Conservation (phyloP, 495 filamentous ascomycete species). For the Terfezia claveryi region DNA sequence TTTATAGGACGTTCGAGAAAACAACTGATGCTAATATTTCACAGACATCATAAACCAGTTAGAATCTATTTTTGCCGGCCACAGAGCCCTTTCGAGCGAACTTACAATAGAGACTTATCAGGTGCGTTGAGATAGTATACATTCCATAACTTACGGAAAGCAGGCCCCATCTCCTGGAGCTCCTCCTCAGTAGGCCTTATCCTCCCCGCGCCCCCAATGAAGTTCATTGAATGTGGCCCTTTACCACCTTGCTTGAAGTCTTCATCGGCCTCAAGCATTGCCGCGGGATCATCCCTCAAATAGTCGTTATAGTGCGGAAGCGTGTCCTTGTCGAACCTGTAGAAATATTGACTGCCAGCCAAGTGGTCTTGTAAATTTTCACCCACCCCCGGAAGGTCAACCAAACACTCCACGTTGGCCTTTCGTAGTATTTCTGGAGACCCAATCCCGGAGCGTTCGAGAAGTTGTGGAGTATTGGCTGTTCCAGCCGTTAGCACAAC, state of each 20-base stretch:
- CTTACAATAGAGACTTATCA: slow-evolving; percentile 8
- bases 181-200: slow-evolving; percentile 11
- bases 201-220: slow-evolving; percentile 12
- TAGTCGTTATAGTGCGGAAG: slow-evolving; percentile 10
- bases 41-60: no score
- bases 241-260: slow-evolving; percentile 8
- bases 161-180: slow-evolving; percentile 10
- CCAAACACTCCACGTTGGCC: no score
- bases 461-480: slow-evolving; percentile 31
- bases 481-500: slow-evolving; percentile 39
- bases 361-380: slow-evolving; percentile 30
- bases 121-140: slow-evolving; percentile 7
- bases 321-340: slow-evolving; percentile 3
- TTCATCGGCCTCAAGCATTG: slow-evolving; percentile 3
- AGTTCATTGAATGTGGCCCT: slow-evolving; percentile 11
- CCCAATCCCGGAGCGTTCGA: slow-evolving; percentile 43
- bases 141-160: slow-evolving; percentile 10
- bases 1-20: no score
- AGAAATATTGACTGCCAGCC: slow-evolving; percentile 7
- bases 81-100: no score
- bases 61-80: no score
- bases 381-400: slow-evolving; percentile 27
- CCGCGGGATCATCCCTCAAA: slow-evolving; percentile 4
- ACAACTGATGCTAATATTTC: no score
- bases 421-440: slow-evolving; percentile 15